Evolutionary conservation across 1,284 basidiomycete genomes (phyloP).

Genomic region (Stygiomarasmius scandens): DNA sequence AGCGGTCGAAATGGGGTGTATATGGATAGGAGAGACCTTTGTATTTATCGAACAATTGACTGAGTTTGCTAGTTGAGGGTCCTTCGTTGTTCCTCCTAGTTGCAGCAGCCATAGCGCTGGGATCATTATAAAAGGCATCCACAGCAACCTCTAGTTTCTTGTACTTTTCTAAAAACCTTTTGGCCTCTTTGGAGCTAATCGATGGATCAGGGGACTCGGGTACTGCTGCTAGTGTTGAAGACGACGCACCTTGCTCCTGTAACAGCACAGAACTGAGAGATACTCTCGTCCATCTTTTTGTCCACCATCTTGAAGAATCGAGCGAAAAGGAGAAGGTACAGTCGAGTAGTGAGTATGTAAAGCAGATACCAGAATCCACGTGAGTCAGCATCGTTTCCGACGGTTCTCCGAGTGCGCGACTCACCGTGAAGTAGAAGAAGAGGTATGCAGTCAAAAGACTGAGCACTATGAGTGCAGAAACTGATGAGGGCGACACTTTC

Average conservation of each 20-base stretch:
- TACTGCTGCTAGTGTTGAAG: not conserved
- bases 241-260: conserved; percentile 70
- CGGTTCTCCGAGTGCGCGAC: not conserved
- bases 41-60: conserved; percentile 74
- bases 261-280: conserved; percentile 63
- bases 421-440: not conserved
- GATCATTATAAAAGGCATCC: conserved; percentile 73
- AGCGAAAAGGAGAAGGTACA: not conserved
- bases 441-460: not conserved
- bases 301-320: conserved; percentile 15
- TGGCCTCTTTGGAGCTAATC: conserved; percentile 59
- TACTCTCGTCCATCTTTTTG: conserved; percentile 43
- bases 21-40: conserved; percentile 55
- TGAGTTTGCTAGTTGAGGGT: conserved; percentile 62
- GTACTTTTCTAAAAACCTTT: conserved; percentile 70
- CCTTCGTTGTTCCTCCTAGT: conserved; percentile 25
- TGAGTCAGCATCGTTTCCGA: not conserved
- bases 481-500: conserved; percentile 1
- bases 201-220: conserved; percentile 24
- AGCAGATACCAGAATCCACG: conserved; percentile 6
- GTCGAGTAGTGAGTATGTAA: not conserved
- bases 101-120: conserved; percentile 31
- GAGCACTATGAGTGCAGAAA: not conserved
- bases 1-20: not conserved
- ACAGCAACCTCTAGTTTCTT: conserved; percentile 74